These are phyloP conservation scores for Argentina anserina DNA, from an alignment of 306 rosid species.

Conservation along the genomic window DNA sequence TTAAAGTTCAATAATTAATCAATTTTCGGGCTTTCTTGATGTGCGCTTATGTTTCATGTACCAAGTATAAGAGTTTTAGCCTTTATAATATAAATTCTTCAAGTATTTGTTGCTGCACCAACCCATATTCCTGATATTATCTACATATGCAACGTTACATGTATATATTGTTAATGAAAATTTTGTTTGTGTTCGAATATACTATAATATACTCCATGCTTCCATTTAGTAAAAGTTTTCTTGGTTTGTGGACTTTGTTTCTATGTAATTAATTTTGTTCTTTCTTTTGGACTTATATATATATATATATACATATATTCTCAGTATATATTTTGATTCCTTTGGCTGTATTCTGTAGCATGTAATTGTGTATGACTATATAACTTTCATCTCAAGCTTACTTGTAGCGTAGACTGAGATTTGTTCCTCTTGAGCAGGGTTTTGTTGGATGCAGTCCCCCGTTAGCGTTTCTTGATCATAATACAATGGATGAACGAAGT, in stretches of 20 bases:
- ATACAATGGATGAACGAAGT: constrained; percentile 39
- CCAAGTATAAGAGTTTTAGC: background rate
- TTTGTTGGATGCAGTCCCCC: background rate
- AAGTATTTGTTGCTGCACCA: background rate
- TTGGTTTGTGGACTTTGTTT: background rate
- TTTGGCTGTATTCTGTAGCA: background rate
- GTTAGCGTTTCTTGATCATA: constrained; percentile 14
- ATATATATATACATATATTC: no score
- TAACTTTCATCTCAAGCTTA: constrained; percentile 20
- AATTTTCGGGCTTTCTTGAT: background rate
- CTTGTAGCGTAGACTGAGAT: constrained; percentile 5
- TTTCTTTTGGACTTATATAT: background rate
- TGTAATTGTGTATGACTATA: background rate
- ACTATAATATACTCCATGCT: background rate
- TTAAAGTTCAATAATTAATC: background rate
- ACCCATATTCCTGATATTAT: background rate
- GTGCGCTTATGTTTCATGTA: background rate
- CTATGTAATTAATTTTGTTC: background rate
- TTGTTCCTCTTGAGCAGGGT: constrained; percentile 23
- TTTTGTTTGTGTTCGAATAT: background rate
- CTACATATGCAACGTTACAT: background rate
- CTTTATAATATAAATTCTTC: background rate
- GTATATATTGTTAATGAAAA: background rate
- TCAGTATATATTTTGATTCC: no score
- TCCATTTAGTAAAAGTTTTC: constrained; percentile 1